These are phyloP conservation scores for Yarrowia porcina DNA, from an alignment of 805 yeast species.

Conservation along the genomic window DNA sequence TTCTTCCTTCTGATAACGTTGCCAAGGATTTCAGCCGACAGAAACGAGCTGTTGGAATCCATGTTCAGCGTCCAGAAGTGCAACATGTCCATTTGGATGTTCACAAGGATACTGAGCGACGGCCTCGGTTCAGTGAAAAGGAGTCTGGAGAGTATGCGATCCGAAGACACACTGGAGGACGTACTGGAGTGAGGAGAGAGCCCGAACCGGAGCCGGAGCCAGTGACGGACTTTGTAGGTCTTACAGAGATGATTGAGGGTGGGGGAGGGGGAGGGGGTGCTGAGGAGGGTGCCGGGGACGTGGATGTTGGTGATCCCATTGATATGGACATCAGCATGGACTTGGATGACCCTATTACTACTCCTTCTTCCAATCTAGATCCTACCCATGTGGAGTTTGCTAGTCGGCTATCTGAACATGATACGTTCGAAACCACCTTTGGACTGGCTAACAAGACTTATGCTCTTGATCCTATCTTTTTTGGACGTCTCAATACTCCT, in stretches of 20 bases:
- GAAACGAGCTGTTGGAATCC: neutral
- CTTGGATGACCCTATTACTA: neutral
- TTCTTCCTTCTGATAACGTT: slow-evolving; percentile 2
- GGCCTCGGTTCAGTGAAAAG: slow-evolving; percentile 3
- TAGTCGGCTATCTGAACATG: neutral
- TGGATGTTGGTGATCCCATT: neutral
- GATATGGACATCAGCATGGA: neutral
- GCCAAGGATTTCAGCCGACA: neutral
- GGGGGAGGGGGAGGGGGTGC: neutral
- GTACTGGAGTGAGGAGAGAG: neutral
- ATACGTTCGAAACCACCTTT: slow-evolving; percentile 13
- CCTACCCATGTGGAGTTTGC: neutral
- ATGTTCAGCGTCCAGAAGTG: neutral
- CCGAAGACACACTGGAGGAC: neutral
- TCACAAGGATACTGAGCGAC: too few species aligned
- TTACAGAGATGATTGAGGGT: slow-evolving; percentile 15
- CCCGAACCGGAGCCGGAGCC: neutral
- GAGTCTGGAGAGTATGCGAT: slow-evolving; percentile 11
- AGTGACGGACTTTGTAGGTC: neutral
- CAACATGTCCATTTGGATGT: neutral
- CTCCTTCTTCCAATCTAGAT: neutral
- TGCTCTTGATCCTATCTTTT: neutral
- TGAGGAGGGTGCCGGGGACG: neutral
- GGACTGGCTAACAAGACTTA: neutral
- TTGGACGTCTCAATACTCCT: neutral